Conservation (phyloP, 768 basidiomycete genomes). For the Mycena galopus region DNA sequence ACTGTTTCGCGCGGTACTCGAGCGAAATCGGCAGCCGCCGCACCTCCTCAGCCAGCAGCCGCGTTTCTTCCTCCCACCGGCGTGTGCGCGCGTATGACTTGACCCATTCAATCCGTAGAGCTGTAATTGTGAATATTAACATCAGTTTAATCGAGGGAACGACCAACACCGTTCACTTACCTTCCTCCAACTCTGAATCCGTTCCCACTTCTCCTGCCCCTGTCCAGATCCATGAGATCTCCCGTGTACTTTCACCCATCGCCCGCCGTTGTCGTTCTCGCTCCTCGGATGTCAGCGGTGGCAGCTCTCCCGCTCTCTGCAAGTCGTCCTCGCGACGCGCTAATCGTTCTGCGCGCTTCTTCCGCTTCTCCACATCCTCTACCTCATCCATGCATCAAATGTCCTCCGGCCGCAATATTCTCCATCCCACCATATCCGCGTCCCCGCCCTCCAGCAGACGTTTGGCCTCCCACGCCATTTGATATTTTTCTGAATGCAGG, state of each 20-base stretch:
- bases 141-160: background rate
- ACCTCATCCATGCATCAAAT: background rate
- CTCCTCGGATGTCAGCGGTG: background rate
- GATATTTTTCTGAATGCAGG: slow-evolving; percentile 10
- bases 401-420: background rate
- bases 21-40: background rate
- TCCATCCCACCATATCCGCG: background rate
- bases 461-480: slow-evolving; percentile 5
- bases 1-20: background rate
- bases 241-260: background rate
- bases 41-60: background rate
- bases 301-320: background rate
- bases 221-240: slow-evolving; percentile 21
- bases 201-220: background rate
- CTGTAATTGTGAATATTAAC: background rate
- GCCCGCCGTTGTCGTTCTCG: background rate
- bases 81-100: background rate
- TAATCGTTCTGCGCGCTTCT: background rate
- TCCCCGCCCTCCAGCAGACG: background rate
- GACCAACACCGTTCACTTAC: background rate
- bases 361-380: background rate
- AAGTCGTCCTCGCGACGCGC: background rate
- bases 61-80: background rate
- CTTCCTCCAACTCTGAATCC: background rate
- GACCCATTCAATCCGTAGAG: slow-evolving; percentile 27